A percentile compares a stretch with the other conserved stretches of the same genome.
These are phyloP conservation scores for Mollisiaceae sp. DNA, from an alignment of 2,329 filamentous ascomycete genomes.

Conservation along the genomic window DNA sequence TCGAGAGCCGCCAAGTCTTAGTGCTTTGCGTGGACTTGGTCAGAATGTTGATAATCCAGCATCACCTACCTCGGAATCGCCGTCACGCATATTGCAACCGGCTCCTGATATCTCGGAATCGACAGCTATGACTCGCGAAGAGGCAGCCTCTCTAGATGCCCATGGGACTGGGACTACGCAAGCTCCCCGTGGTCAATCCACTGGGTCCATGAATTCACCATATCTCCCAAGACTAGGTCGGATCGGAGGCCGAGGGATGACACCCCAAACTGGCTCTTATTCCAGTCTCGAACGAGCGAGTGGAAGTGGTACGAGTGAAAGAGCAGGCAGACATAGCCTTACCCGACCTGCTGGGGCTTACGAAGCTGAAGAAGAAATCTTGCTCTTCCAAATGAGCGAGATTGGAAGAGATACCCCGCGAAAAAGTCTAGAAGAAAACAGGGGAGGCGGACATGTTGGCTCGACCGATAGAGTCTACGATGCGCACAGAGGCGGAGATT, in stretches of 20 bases:
- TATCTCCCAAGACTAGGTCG: conserved; percentile 41
- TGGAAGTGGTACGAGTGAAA: conserved; percentile 44
- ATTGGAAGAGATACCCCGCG: conserved; percentile 62
- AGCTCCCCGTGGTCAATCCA: conserved; percentile 33
- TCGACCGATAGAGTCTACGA: conserved; percentile 35
- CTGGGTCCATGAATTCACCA: conserved; percentile 39
- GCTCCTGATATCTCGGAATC: conserved; percentile 40
- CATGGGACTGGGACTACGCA: conserved; percentile 36
- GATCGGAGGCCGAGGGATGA: conserved; percentile 40
- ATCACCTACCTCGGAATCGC: conserved; percentile 36
- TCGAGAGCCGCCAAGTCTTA: conserved; percentile 67
- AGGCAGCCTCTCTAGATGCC: conserved; percentile 39
- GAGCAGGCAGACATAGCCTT: conserved; percentile 50
- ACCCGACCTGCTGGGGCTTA: conserved; percentile 50
- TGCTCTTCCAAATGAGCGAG: conserved; percentile 77
- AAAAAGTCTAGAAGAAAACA: conserved; percentile 57
- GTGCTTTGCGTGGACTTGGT: conserved; percentile 59
- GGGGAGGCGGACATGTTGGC: conserved; percentile 25
- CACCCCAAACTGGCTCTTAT: conserved; percentile 42
- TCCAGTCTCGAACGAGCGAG: conserved; percentile 44
- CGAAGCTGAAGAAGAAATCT: conserved; percentile 68
- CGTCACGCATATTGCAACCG: conserved; percentile 42
- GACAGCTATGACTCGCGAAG: conserved; percentile 35
- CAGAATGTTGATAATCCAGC: conserved; percentile 47
- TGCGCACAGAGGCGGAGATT: conserved; percentile 37